These are phyloP conservation scores for Debaryomycetaceae sp. DNA, from an alignment of 1,139 yeast genomes.

Conservation along the genomic window DNA sequence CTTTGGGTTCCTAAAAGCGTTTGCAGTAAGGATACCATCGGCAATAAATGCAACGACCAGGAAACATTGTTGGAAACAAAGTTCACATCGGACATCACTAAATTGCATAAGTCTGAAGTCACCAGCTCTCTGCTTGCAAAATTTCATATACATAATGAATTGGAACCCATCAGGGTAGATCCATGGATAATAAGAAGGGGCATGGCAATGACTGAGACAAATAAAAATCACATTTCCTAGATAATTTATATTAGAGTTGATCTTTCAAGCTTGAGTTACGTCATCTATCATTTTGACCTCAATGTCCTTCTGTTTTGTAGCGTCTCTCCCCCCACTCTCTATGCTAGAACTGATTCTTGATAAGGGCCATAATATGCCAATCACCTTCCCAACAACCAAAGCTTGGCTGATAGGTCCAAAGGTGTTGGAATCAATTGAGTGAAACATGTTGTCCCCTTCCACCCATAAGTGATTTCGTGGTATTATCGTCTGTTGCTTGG, in stretches of 20 bases:
- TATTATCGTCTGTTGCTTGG: slow-evolving; percentile 54
- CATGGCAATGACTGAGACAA: slow-evolving; percentile 1
- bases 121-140: background rate
- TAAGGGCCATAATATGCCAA: slow-evolving; percentile 65
- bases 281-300: slow-evolving; percentile 1
- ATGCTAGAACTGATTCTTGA: slow-evolving; percentile 46
- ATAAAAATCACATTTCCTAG: background rate
- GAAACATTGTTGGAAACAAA: slow-evolving; percentile 17
- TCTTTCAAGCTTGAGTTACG: slow-evolving; percentile 1
- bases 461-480: slow-evolving; percentile 90
- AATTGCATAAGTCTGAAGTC: slow-evolving; percentile 3
- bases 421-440: slow-evolving; percentile 76
- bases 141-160: slow-evolving; percentile 1
- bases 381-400: slow-evolving; percentile 70
- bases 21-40: slow-evolving; percentile 19
- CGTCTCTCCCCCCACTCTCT: slow-evolving; percentile 11
- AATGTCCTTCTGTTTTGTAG: slow-evolving; percentile 5
- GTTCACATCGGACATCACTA: slow-evolving; percentile 14
- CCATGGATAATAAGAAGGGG: slow-evolving; percentile 8
- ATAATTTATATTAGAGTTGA: background rate
- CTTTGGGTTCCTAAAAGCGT: slow-evolving; percentile 30
- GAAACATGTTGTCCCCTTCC: slow-evolving; percentile 86
- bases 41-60: slow-evolving; percentile 18
- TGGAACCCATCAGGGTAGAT: slow-evolving; percentile 6
- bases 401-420: slow-evolving; percentile 87